Percentiles rank a stretch among this genome's conserved stretches.
Conservation (phyloP, 2,329 filamentous ascomycete species). For the Ascochyta clinopodiicola region DNA sequence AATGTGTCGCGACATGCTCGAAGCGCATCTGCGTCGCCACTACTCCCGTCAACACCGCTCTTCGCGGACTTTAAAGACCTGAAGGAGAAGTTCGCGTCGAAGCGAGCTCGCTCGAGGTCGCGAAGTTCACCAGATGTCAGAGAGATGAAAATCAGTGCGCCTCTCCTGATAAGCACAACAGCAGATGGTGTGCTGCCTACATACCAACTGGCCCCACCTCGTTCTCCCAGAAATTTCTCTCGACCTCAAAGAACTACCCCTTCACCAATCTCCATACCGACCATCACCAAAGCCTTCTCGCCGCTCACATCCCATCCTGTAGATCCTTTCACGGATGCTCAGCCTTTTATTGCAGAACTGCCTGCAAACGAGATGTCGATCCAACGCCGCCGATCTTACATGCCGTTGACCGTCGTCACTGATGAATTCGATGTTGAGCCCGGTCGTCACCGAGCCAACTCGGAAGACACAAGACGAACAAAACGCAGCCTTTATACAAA, state of each 20-base stretch:
- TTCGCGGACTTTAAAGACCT: slow-evolving; percentile 42
- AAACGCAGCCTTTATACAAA: slow-evolving; percentile 36
- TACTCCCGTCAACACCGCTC: slow-evolving; percentile 33
- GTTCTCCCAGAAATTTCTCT: slow-evolving; percentile 23
- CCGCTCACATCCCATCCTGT: slow-evolving; percentile 45
- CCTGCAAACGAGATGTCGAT: slow-evolving; percentile 9
- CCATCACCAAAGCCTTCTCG: slow-evolving; percentile 32
- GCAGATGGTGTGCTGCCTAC: slow-evolving; percentile 47
- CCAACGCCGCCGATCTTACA: slow-evolving; percentile 32
- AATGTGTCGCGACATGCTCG: slow-evolving; percentile 35
- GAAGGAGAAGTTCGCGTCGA: slow-evolving; percentile 41
- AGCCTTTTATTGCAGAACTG: slow-evolving; percentile 22
- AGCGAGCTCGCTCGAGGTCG: slow-evolving; percentile 32
- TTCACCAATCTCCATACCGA: slow-evolving; percentile 19
- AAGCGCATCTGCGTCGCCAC: slow-evolving; percentile 42
- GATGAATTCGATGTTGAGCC: slow-evolving; percentile 24
- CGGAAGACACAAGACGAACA: slow-evolving; percentile 35
- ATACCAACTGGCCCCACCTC: slow-evolving; percentile 22
- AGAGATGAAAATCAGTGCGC: slow-evolving; percentile 42
- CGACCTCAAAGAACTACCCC: slow-evolving; percentile 9
- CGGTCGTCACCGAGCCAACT: slow-evolving; percentile 38
- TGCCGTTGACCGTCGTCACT: slow-evolving; percentile 22
- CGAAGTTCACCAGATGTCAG: slow-evolving; percentile 32
- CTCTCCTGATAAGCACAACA: slow-evolving; percentile 42
- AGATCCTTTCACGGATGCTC: slow-evolving; percentile 23